Percentiles rank a stretch among this genome's conserved stretches.
Conservation (phyloP, 1,284 basidiomycete species). For the Vanrija humicola region DNA sequence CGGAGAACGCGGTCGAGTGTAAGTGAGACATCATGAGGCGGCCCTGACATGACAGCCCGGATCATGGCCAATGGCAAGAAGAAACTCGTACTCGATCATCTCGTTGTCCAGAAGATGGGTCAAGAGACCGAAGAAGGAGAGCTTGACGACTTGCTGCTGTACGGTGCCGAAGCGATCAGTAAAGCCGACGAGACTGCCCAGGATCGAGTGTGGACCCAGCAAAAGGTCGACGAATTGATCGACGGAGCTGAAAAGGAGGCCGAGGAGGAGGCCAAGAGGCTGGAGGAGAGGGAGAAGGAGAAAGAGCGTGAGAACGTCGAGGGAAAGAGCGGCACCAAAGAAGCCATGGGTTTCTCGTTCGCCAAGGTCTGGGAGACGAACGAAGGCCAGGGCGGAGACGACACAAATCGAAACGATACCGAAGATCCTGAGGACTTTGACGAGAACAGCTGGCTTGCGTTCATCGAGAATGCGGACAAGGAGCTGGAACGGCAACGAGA, state of each 20-base stretch:
- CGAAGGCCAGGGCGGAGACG: constrained; percentile 63
- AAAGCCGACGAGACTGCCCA: constrained; percentile 42
- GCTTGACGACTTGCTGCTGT: constrained; percentile 74
- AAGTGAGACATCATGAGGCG: constrained; percentile 6
- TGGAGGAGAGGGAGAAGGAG: constrained; percentile 45
- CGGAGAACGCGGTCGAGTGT: constrained; percentile 85
- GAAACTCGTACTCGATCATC: constrained; percentile 83
- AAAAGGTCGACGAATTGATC: constrained; percentile 75
- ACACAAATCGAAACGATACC: constrained; percentile 53
- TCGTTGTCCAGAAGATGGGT: constrained; percentile 87
- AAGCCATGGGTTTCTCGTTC: constrained; percentile 63
- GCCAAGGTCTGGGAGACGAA: constrained; percentile 83
- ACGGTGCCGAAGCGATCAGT: constrained; percentile 75
- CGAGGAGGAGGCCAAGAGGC: constrained; percentile 52
- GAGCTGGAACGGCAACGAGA: neutral
- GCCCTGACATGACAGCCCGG: constrained; percentile 56
- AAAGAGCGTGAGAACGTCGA: constrained; percentile 30
- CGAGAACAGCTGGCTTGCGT: constrained; percentile 65
- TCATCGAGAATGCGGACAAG: constrained; percentile 23
- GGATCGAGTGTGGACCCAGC: constrained; percentile 71
- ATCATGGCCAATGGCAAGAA: constrained; percentile 85
- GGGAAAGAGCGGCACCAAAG: constrained; percentile 29
- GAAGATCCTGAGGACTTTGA: constrained; percentile 50
- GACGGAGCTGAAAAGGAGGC: constrained; percentile 73
- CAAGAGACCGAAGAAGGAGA: constrained; percentile 67